These are phyloP conservation scores for Collybiopsis confluens DNA, from an alignment of 768 basidiomycete species.

Conservation along the genomic window DNA sequence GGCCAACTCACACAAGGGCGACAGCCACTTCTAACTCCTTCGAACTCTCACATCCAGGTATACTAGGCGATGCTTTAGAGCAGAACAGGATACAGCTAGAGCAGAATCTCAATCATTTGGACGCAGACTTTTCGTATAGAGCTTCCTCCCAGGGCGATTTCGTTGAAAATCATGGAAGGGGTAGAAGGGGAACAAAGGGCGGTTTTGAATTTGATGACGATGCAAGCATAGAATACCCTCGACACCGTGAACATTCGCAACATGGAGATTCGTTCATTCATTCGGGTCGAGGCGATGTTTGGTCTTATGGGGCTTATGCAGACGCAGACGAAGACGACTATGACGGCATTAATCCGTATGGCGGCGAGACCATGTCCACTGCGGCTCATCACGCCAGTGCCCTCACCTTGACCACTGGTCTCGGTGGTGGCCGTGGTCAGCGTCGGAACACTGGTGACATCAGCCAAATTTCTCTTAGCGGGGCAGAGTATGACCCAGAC, in stretches of 20 bases:
- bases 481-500: constrained; percentile 84
- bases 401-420: constrained; percentile 80
- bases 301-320: constrained; percentile 41
- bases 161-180: too few species aligned
- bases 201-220: constrained; percentile 20
- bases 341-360: constrained; percentile 64
- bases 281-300: constrained; percentile 54
- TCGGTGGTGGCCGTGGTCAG: constrained; percentile 49
- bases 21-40: constrained; percentile 1
- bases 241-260: constrained; percentile 59
- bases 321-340: constrained; percentile 51
- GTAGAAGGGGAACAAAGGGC: too few species aligned
- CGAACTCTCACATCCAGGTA: background rate
- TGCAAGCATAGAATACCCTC: constrained; percentile 63
- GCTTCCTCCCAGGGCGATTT: constrained; percentile 48
- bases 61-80: constrained; percentile 65
- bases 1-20: background rate
- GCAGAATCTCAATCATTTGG: constrained; percentile 71
- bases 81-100: constrained; percentile 75
- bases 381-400: constrained; percentile 88
- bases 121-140: constrained; percentile 68
- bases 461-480: constrained; percentile 46
- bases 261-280: constrained; percentile 60
- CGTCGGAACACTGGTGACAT: constrained; percentile 31
- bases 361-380: constrained; percentile 72